These are phyloP conservation scores for Pachyrhizus erosus DNA, from an alignment of 306 rosid species.

Conservation along the genomic window DNA sequence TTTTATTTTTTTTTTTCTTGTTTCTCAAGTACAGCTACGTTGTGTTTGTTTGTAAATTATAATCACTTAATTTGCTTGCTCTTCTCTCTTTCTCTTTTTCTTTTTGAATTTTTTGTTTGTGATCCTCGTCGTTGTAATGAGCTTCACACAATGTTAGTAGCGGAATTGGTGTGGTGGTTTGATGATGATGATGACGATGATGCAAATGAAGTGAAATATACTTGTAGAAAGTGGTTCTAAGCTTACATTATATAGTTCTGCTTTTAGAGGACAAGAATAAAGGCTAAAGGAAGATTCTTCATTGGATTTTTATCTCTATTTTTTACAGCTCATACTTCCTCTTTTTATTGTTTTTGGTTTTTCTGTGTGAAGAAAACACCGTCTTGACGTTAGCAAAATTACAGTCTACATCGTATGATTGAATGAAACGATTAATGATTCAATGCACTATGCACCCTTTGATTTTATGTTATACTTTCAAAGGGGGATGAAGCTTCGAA, in stretches of 20 bases:
- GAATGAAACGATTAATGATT: not conserved
- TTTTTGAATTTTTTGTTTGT: not conserved
- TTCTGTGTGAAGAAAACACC: not conserved
- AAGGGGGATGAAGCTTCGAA: constrained; percentile 3
- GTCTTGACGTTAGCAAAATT: constrained; percentile 14
- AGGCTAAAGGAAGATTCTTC: constrained; percentile 44
- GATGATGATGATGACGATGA: not conserved
- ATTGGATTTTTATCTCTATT: not conserved
- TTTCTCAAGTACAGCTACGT: constrained; percentile 35
- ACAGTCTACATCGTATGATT: constrained; percentile 18
- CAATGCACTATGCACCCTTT: not conserved
- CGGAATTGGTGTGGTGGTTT: not conserved
- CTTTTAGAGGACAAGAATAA: constrained; percentile 52
- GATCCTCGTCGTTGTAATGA: not conserved
- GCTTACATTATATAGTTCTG: constrained; percentile 40
- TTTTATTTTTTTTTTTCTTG: constrained; percentile 43
- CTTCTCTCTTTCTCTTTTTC: not conserved
- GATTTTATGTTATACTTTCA: not conserved
- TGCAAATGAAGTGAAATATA: constrained; percentile 31
- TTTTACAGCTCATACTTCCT: constrained; percentile 42
- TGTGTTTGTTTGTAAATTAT: not conserved
- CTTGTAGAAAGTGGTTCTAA: constrained; percentile 38
- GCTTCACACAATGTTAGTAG: not conserved
- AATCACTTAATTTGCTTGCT: not conserved
- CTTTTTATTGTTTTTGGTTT: not conserved